Conservation (phyloP, 495 filamentous ascomycete species). For the Symbiotaphrina buchneri region DNA sequence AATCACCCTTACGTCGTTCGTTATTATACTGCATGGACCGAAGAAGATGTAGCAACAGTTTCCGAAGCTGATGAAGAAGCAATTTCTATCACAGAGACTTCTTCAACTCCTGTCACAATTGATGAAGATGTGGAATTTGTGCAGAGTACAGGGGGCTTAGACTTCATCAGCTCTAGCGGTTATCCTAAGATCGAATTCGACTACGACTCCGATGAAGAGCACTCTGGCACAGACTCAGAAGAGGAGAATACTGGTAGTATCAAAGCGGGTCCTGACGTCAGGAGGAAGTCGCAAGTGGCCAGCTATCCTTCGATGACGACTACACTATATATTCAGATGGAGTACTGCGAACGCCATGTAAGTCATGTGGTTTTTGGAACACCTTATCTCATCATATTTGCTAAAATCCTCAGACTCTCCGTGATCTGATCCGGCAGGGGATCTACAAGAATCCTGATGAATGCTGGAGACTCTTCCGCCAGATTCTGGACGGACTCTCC, state of each 20-base stretch:
- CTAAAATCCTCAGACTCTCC: conserved; percentile 53
- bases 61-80: conserved; percentile 32
- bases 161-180: conserved; percentile 80
- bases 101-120: conserved; percentile 5
- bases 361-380: conserved; percentile 8
- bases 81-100: conserved; percentile 29
- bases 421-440: conserved; percentile 68
- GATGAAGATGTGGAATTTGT: conserved; percentile 32
- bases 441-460: conserved; percentile 51
- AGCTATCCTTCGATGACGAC: conserved; percentile 27
- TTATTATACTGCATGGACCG: conserved; percentile 88
- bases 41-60: conserved; percentile 30
- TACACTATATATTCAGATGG: conserved; percentile 78
- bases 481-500: conserved; percentile 72
- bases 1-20: conserved; percentile 93
- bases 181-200: conserved; percentile 64
- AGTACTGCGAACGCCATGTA: conserved; percentile 86
- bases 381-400: background rate
- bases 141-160: conserved; percentile 50
- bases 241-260: conserved; percentile 4
- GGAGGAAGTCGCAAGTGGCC: too few species aligned
- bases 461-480: conserved; percentile 74
- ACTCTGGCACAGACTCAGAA: conserved; percentile 6
- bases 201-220: conserved; percentile 23
- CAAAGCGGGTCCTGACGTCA: too few species aligned